Base-by-base conservation (phyloP, 306 rosid genomes). In the Delonix regia region DNA sequence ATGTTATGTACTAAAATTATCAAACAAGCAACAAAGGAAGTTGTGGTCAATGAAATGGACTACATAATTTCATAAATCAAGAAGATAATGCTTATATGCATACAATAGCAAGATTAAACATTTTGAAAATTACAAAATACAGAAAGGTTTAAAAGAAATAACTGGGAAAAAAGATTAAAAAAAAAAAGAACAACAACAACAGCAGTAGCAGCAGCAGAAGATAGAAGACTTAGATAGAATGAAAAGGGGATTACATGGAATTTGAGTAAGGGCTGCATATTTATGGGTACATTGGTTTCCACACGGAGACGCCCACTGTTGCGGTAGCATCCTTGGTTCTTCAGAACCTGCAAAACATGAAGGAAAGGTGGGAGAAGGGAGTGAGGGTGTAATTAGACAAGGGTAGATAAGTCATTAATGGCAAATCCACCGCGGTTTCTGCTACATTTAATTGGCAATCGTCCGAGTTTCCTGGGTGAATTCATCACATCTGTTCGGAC, bases 251-350 rank as follows among this genome's bases (percentile, higher is more conserved):
- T 41, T 74, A 74, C 78, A 57, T 14, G 97, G 99, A 77, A 94
- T 87, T 77, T 92, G 86, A 53, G 88, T 89, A 34, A 94, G 90
- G 13, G 91, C 91, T 1, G 97, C 77, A 78, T 90, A 94, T 84
- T 94, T 92, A 21, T 79, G 82, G 48, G 97, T 90, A 88, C 97
- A 94, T 82, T 89, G 82, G 68, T 77, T 86, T 33, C 96, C 96
- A 73, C 98, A 92, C 0, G 97, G 92, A 77, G 90, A 75, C 38
- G 79, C 83, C 98, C 97, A 90, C 48, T 90, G 90, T 52, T 90
- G 92, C 59, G 94, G 94, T 65, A 89, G 81, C 93, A 90, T 94
- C 62, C 16, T 66, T 9, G n/a, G 48, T 39, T 15, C 2, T 16
- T 25, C 57, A 7, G 61, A 28, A 49, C 27, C 36, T 10, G 28